Evolutionary conservation across 2,329 filamentous ascomycete species (phyloP), one percentile per base, ranked within the genome.

Genomic region (Rutstroemia sp.): DNA sequence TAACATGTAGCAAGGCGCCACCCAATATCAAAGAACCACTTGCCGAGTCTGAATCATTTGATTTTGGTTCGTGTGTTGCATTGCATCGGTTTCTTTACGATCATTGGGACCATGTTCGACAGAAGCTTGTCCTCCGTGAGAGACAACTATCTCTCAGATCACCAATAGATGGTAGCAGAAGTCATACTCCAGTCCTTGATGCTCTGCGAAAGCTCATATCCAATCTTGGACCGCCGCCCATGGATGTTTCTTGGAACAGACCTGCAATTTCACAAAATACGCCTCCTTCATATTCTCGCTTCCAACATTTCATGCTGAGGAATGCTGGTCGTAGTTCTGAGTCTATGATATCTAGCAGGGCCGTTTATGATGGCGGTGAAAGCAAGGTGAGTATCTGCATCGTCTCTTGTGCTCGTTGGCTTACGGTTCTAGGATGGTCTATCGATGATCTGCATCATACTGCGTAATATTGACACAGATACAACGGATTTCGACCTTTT

Each of bases 221-320:
- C 12, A 86, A 84, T 56, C 74, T 88, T 21, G 84, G 84, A 0
- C 83, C 84, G 10, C 84, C 84, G 17, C 83, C 83, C 1, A 73
- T 87, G 60, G 83, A 84, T 46, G 81, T 87, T 6, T 86, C 83
- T 1, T 87, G 84, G 82, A 87, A 86, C 61, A 75, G 83, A 50
- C 84, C 84, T 9, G 78, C 80, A 50, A 81, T 87, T n/a, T 80
- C 81, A 1, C 69, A 76, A 25, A 88, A 87, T 60, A 80, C 72
- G 17, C 83, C 84, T 4, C 80, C 82, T 1, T 73, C 80, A 6
- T 88, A 87, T 67, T 86, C 83, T 2, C 75, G 83, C 23, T 88
- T 88, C 61, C 84, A 88, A 61, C 82, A 87, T 61, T 88, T 88
- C 64, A 88, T 88, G 84, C 75, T 88, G 47, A 79, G 80, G 17